Conservation (phyloP, 2,329 filamentous ascomycete genomes). For the Orbilia blumenaviensis region DNA sequence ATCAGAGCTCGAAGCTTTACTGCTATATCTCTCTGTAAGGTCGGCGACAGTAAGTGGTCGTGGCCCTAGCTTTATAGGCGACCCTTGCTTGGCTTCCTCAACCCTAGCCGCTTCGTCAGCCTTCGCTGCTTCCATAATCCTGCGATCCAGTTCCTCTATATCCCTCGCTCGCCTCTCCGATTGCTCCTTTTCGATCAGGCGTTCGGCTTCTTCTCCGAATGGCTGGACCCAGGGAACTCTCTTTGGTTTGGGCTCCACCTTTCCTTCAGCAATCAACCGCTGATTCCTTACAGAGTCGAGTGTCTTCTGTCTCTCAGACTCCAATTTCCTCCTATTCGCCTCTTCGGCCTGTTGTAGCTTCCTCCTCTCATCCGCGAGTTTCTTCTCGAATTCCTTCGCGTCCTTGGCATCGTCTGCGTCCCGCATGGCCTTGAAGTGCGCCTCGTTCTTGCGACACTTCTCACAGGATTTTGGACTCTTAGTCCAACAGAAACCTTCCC, state of each 20-base stretch:
- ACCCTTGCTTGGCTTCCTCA: no score
- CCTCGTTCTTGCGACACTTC: conserved; percentile 63
- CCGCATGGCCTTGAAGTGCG: conserved; percentile 63
- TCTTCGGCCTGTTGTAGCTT: conserved; percentile 60
- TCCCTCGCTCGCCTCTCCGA: background rate
- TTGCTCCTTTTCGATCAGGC: background rate
- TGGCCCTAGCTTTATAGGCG: background rate
- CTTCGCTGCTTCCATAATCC: background rate
- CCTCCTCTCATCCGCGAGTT: conserved; percentile 65
- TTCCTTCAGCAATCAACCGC: conserved; percentile 25
- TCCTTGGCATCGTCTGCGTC: conserved; percentile 58
- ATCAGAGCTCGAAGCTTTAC: background rate
- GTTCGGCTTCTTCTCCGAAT: background rate
- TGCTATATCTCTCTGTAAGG: background rate
- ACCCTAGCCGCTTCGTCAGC: no score
- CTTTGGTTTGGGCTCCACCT: background rate
- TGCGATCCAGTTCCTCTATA: background rate
- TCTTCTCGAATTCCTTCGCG: conserved; percentile 61
- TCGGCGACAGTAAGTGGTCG: background rate
- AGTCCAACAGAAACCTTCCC: conserved; percentile 67
- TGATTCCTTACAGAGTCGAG: conserved; percentile 62
- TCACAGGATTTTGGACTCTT: conserved; percentile 62
- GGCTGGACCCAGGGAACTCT: conserved; percentile 2
- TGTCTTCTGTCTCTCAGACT: conserved; percentile 72
- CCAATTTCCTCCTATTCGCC: conserved; percentile 60